Conservation (phyloP, 352 stramenopile genomes). For the Globisporangium spiculum region DNA sequence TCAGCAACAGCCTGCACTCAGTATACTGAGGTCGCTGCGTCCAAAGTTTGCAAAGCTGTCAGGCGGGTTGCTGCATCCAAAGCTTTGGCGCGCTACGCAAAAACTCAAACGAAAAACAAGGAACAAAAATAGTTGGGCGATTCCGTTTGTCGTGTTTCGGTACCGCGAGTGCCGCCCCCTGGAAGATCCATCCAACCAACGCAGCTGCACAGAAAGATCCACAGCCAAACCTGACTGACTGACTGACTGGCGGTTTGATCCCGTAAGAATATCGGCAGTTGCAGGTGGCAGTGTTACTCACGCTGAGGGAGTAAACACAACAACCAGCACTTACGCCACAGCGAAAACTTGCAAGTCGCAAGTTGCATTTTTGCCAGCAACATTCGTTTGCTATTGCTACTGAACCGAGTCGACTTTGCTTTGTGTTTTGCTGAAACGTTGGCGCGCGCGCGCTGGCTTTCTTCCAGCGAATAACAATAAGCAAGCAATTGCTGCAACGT, state of each 20-base stretch:
- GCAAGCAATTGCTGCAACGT: neutral
- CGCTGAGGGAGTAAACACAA: neutral
- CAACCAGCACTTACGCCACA: neutral
- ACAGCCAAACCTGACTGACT: neutral
- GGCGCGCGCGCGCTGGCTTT: neutral
- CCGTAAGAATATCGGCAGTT: neutral
- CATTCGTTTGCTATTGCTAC: too few relatives aligned
- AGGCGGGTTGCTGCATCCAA: too few relatives aligned
- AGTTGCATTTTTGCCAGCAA: too few relatives aligned
- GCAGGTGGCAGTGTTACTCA: neutral
- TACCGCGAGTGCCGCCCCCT: too few relatives aligned
- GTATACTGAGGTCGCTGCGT: neutral
- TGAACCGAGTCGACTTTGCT: too few relatives aligned
- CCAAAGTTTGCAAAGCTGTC: neutral
- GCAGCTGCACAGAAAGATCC: neutral
- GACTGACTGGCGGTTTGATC: neutral
- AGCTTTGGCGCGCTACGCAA: too few relatives aligned
- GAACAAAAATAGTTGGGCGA: too few relatives aligned
- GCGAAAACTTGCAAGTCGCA: too few relatives aligned
- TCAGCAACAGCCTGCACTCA: too few relatives aligned
- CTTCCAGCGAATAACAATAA: neutral
- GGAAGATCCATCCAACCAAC: neutral
- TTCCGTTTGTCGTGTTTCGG: too few relatives aligned
- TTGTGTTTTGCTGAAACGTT: too few relatives aligned
- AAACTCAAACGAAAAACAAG: too few relatives aligned